A percentile compares a stretch with the other conserved stretches of the same genome.
These are phyloP conservation scores for Staphylotrichum longicolle DNA, from an alignment of 495 filamentous ascomycete genomes.

Conservation along the genomic window DNA sequence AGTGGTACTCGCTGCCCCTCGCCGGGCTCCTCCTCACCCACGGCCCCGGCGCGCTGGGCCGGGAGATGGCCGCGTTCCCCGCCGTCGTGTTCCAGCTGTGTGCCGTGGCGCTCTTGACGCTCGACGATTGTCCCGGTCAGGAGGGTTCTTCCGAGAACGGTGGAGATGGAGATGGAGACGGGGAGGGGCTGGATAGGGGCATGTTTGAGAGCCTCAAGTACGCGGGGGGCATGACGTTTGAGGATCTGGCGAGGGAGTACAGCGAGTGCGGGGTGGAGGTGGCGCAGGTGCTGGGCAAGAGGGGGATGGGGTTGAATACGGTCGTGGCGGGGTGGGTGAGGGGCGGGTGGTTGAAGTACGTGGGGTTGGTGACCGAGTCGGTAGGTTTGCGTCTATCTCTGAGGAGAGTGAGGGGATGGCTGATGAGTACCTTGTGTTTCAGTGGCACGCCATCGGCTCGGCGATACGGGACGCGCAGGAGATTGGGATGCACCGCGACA, in stretches of 20 bases:
- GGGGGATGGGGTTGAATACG: slow-evolving; percentile 52
- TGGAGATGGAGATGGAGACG: background rate
- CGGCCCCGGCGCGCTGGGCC: background rate
- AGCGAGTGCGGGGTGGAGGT: slow-evolving; percentile 56
- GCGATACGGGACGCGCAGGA: slow-evolving; percentile 62
- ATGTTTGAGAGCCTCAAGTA: slow-evolving; percentile 53
- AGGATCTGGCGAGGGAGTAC: slow-evolving; percentile 57
- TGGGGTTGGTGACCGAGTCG: slow-evolving; percentile 50
- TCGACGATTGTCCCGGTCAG: slow-evolving; percentile 37
- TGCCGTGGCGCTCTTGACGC: slow-evolving; percentile 53
- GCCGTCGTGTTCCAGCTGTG: slow-evolving; percentile 57
- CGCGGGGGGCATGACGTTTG: slow-evolving; percentile 58
- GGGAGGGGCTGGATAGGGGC: background rate
- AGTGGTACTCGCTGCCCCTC: slow-evolving; percentile 52
- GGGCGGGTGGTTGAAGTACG: slow-evolving; percentile 49
- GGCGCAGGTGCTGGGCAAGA: slow-evolving; percentile 53
- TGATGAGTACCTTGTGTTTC: slow-evolving; percentile 19
- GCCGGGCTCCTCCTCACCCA: background rate
- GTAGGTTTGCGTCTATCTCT: slow-evolving; percentile 25
- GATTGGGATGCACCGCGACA: slow-evolving; percentile 57
- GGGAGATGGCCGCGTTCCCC: slow-evolving; percentile 52
- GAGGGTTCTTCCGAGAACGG: background rate
- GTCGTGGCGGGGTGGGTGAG: slow-evolving; percentile 57
- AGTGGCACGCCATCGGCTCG: slow-evolving; percentile 59
- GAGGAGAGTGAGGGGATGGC: background rate